Conservation (phyloP, 2,329 filamentous ascomycete species). For the Alternaria tenuissima region DNA sequence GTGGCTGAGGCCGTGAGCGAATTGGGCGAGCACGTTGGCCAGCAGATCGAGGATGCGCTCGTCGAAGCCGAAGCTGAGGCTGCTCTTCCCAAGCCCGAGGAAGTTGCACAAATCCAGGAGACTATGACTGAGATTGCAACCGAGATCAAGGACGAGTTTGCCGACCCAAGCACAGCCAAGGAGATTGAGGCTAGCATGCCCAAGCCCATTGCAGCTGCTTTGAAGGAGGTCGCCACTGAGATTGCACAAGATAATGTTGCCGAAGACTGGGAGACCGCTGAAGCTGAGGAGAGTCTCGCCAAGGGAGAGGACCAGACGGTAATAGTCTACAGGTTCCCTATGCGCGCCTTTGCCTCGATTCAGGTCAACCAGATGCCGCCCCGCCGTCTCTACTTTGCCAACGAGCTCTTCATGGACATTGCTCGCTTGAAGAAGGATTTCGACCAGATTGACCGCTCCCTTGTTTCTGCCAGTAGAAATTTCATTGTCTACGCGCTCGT, state of each 20-base stretch:
- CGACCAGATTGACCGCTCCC: conserved; percentile 92
- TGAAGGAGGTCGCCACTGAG: conserved; percentile 67
- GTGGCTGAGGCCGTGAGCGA: conserved; percentile 75
- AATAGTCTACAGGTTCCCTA: conserved; percentile 92
- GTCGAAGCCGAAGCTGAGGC: conserved; percentile 48
- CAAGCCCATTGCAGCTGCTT: conserved; percentile 62
- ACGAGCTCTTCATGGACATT: conserved; percentile 88
- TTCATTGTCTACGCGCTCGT: conserved; percentile 96
- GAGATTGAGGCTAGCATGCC: conserved; percentile 63
- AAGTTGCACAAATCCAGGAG: conserved; percentile 64
- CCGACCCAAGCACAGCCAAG: conserved; percentile 62
- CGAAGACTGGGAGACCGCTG: conserved; percentile 93
- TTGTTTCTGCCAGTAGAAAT: conserved; percentile 86
- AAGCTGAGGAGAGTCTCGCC: conserved; percentile 72
- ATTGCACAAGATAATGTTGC: conserved; percentile 66
- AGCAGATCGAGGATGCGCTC: conserved; percentile 71
- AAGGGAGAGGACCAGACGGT: conserved; percentile 75
- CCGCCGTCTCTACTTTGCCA: conserved; percentile 70
- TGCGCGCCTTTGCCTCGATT: conserved; percentile 95
- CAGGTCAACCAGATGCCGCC: conserved; percentile 68
- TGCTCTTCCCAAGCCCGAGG: conserved; percentile 51
- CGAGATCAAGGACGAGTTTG: conserved; percentile 57
- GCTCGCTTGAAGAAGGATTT: conserved; percentile 97
- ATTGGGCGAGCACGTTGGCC: conserved; percentile 67
- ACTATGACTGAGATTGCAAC: conserved; percentile 60